These are phyloP conservation scores for Phytophthora pluvialis DNA, from an alignment of 352 stramenopile species.

Conservation along the genomic window DNA sequence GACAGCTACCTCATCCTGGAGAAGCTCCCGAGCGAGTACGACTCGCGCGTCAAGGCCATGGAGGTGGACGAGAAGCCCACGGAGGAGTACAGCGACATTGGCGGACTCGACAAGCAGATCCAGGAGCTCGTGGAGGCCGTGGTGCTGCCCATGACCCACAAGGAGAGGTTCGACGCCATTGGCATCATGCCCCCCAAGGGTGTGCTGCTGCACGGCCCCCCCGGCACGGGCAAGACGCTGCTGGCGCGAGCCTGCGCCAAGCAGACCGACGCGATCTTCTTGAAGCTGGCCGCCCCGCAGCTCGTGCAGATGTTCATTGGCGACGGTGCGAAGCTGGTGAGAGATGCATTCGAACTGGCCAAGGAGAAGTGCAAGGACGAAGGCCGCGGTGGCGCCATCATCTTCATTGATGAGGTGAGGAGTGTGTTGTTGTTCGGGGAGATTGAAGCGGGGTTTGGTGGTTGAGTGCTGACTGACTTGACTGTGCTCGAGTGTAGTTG, in stretches of 20 bases:
- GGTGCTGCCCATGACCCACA: slow-evolving; percentile 98
- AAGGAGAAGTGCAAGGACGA: slow-evolving; percentile 95
- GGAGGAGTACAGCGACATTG: slow-evolving; percentile 97
- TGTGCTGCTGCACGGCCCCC: slow-evolving; percentile 96
- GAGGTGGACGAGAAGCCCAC: slow-evolving; percentile 95
- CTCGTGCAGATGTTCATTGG: slow-evolving; percentile 99
- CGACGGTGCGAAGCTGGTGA: slow-evolving; percentile 97
- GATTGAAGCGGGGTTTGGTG: neutral
- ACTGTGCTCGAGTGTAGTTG: slow-evolving; percentile 55
- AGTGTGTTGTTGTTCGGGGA: neutral
- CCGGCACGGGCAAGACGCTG: slow-evolving; percentile 98
- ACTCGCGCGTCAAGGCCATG: slow-evolving; percentile 98
- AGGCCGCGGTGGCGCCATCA: slow-evolving; percentile 93
- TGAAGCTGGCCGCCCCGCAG: slow-evolving; percentile 98
- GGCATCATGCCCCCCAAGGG: slow-evolving; percentile 97
- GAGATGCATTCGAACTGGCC: slow-evolving; percentile 97
- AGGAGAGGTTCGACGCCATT: slow-evolving; percentile 97
- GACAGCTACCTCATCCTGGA: slow-evolving; percentile 99
- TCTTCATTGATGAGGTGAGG: slow-evolving; percentile 98
- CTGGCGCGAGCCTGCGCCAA: slow-evolving; percentile 98
- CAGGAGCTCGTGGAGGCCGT: slow-evolving; percentile 98
- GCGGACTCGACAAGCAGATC: slow-evolving; percentile 98
- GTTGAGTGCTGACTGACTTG: neutral
- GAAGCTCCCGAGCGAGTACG: slow-evolving; percentile 98
- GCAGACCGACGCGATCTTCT: slow-evolving; percentile 98